Conservation (phyloP, 2,329 filamentous ascomycete genomes). For the Neopestalotiopsis rosae region DNA sequence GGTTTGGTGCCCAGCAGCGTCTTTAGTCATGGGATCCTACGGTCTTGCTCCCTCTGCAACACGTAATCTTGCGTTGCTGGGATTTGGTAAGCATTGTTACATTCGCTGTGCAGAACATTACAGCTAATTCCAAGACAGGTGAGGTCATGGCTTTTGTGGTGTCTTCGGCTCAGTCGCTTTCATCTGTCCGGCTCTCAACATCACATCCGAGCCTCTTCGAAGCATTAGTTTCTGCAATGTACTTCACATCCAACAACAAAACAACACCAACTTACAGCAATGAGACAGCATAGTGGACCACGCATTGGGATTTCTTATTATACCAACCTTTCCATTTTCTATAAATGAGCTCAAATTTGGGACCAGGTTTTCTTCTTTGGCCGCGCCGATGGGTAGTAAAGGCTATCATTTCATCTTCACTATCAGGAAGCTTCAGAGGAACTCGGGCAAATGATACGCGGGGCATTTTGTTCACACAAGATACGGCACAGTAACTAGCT, state of each 20-base stretch:
- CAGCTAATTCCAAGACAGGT: constrained; percentile 26
- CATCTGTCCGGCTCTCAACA: constrained; percentile 15
- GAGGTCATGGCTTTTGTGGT: constrained; percentile 31
- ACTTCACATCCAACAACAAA: neutral
- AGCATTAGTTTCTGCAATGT: neutral
- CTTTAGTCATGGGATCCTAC: constrained; percentile 38
- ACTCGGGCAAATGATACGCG: neutral
- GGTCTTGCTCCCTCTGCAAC: constrained; percentile 36
- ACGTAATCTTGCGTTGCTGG: constrained; percentile 35
- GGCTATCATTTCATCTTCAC: neutral
- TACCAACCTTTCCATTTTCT: neutral
- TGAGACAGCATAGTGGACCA: neutral
- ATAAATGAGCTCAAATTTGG: neutral
- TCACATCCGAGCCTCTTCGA: neutral
- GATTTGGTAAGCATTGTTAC: constrained; percentile 29
- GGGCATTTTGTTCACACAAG: neutral
- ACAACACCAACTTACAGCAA: neutral
- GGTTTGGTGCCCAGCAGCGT: constrained; percentile 36
- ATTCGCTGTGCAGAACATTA: neutral
- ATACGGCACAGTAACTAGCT: neutral
- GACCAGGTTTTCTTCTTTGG: neutral
- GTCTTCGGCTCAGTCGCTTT: constrained; percentile 27
- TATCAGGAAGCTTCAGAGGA: neutral
- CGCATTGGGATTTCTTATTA: neutral
- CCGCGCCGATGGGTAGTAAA: neutral